phyloP scores from a whole-genome alignment of 2,329 filamentous ascomycete genomes.

The Rhexocercosporidium sp. region DNA sequence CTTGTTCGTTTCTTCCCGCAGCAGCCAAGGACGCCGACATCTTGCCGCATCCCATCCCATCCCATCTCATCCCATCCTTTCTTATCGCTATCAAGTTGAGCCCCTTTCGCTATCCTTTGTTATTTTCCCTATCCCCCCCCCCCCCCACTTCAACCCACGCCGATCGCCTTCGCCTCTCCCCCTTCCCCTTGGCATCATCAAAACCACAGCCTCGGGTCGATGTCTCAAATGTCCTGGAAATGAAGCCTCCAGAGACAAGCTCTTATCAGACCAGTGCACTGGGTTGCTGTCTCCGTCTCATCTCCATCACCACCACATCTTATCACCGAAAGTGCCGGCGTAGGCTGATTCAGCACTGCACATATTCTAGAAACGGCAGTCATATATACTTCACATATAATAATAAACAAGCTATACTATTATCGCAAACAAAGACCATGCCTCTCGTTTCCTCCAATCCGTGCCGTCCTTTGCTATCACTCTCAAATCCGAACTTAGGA shows the following conservation, averaged over 20 bases:
- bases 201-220: not conserved
- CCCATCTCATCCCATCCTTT: too few species aligned
- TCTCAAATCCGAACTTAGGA: not conserved
- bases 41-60: too few species aligned
- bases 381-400: not conserved
- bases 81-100: not conserved
- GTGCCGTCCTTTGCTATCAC: not conserved
- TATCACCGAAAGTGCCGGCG: not conserved
- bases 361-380: not conserved
- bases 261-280: not conserved
- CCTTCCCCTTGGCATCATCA: not conserved
- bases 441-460: not conserved
- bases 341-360: not conserved
- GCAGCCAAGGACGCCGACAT: constrained; percentile 1
- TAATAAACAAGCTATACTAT: not conserved
- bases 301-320: not conserved
- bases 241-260: not conserved
- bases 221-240: not conserved
- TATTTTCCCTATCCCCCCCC: too few species aligned
- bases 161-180: not conserved
- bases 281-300: not conserved
- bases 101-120: not conserved
- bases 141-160: not conserved
- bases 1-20: not conserved
- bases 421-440: not conserved